These are phyloP conservation scores for Pseudogymnoascus sp. DNA, from an alignment of 2,329 filamentous ascomycete genomes.

Conservation along the genomic window DNA sequence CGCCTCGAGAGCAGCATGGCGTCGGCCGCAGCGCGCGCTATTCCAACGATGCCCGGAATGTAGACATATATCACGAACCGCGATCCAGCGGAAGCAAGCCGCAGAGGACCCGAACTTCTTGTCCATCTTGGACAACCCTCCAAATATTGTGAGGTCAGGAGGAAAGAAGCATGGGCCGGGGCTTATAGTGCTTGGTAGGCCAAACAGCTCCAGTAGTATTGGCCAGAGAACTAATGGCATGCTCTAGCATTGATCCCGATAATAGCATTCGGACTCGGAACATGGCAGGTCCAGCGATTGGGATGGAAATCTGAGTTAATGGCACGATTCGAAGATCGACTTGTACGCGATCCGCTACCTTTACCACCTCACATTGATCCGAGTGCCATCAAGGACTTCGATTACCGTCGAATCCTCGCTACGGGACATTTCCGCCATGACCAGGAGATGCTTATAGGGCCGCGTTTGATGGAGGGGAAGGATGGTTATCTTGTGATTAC, in stretches of 20 bases:
- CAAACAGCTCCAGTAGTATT: not conserved
- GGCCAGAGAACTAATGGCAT: conserved; percentile 3
- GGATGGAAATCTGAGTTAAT: conserved; percentile 92
- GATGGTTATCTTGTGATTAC: conserved; percentile 90
- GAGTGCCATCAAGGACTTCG: conserved; percentile 76
- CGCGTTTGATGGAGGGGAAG: conserved; percentile 78
- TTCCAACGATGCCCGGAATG: conserved; percentile 16
- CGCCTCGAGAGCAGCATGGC: conserved; percentile 3
- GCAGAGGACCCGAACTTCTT: conserved; percentile 73
- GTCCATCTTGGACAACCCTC: conserved; percentile 81
- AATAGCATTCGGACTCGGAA: conserved; percentile 82
- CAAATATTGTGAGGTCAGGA: conserved; percentile 65
- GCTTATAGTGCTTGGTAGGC: conserved; percentile 64
- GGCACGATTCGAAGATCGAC: conserved; percentile 83
- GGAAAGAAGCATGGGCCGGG: conserved; percentile 65
- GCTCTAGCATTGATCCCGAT: conserved; percentile 63
- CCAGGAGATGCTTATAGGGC: conserved; percentile 92
- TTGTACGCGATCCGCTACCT: conserved; percentile 77
- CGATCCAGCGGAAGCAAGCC: conserved; percentile 35
- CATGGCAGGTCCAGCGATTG: conserved; percentile 91
- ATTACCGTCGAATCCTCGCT: conserved; percentile 78
- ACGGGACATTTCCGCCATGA: conserved; percentile 74
- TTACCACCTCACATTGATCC: conserved; percentile 79
- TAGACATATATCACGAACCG: conserved; percentile 22
- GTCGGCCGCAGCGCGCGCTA: not conserved